Evolutionary conservation across 495 filamentous ascomycete genomes (phyloP).

Genomic region (Terfezia boudieri): DNA sequence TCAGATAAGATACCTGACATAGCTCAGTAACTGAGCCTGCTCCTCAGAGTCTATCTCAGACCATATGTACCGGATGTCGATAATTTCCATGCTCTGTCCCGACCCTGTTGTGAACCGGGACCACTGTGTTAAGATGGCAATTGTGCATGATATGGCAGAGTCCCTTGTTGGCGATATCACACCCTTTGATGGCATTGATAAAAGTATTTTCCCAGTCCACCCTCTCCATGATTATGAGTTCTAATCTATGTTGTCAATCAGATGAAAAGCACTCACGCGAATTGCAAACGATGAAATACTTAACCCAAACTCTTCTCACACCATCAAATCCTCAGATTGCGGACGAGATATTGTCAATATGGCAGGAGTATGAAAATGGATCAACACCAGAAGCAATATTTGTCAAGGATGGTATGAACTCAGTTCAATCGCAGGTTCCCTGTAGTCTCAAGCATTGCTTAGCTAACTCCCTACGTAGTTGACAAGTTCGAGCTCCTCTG

Average conservation of each 20-base stretch:
- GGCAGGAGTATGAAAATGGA: constrained; percentile 83
- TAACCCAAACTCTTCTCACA: constrained; percentile 45
- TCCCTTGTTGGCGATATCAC: constrained; percentile 89
- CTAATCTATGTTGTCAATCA: not conserved
- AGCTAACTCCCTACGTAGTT: constrained; percentile 21
- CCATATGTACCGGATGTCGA: constrained; percentile 99
- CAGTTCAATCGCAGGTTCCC: not conserved
- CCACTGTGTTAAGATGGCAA: constrained; percentile 76
- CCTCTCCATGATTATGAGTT: constrained; percentile 1
- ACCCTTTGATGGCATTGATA: constrained; percentile 50
- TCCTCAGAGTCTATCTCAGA: constrained; percentile 64
- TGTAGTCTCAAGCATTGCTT: not conserved
- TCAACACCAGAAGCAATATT: constrained; percentile 63
- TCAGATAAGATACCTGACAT: not conserved
- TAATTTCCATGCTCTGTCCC: constrained; percentile 88
- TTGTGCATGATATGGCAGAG: constrained; percentile 96
- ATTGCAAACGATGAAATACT: constrained; percentile 69
- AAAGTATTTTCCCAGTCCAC: constrained; percentile 12
- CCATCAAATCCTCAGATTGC: constrained; percentile 47
- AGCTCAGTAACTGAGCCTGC: not conserved
- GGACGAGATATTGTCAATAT: constrained; percentile 47
- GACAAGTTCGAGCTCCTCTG: constrained; percentile 87
- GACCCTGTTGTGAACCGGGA: constrained; percentile 54
- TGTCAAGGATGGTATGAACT: constrained; percentile 47
- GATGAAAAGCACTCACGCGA: constrained; percentile 72